Conservation (phyloP, 768 basidiomycete species). For the Mrakia gelida region DNA sequence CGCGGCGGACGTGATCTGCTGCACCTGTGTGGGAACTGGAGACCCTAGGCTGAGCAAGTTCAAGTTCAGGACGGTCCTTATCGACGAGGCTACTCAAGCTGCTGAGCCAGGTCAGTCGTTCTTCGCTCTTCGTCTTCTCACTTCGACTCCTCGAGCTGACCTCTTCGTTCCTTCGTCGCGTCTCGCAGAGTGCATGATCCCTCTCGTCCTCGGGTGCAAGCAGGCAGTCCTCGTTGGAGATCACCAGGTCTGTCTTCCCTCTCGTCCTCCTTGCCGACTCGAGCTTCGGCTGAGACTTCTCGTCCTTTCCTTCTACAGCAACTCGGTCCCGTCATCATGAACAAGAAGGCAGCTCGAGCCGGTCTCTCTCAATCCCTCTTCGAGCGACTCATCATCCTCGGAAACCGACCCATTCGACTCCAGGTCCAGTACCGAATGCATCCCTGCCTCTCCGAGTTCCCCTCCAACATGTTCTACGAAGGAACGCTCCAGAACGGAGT, state of each 20-base stretch:
- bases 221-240: constrained; percentile 98
- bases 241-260: constrained; percentile 52
- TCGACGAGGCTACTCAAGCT: constrained; percentile 97
- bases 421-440: constrained; percentile 99
- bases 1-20: constrained; percentile 96
- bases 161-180: constrained; percentile 26
- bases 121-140: constrained; percentile 22
- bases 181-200: constrained; percentile 92
- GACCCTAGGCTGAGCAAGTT: constrained; percentile 93
- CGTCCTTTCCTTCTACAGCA: constrained; percentile 52
- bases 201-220: constrained; percentile 94
- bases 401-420: constrained; percentile 93
- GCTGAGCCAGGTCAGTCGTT: constrained; percentile 76
- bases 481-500: constrained; percentile 98
- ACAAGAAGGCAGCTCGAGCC: constrained; percentile 99
- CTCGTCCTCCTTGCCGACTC: not conserved
- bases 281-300: not conserved
- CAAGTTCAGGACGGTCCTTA: constrained; percentile 97
- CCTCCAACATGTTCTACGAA: constrained; percentile 99
- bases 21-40: constrained; percentile 95
- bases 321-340: constrained; percentile 99
- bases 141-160: not conserved
- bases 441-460: constrained; percentile 97
- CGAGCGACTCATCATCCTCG: constrained; percentile 90
- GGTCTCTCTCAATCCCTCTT: constrained; percentile 97